Conservation (phyloP, 805 yeast species). For the Yamadazyma philogaea region DNA sequence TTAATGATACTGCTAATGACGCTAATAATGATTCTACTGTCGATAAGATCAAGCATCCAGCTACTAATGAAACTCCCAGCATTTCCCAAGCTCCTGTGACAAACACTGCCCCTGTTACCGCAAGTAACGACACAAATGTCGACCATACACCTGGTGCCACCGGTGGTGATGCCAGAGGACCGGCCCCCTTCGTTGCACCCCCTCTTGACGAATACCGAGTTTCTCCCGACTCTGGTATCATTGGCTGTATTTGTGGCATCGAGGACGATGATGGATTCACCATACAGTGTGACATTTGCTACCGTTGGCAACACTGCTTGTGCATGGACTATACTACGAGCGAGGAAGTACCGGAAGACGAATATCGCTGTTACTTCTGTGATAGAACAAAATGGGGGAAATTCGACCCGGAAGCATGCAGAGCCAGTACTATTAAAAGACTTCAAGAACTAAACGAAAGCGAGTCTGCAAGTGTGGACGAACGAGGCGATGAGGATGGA, state of each 20-base stretch:
- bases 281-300: slow-evolving; percentile 90
- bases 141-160: background rate
- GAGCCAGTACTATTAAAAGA: slow-evolving; percentile 28
- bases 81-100: no score
- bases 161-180: background rate
- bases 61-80: no score
- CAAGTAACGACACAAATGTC: no score
- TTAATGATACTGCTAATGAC: background rate
- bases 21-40: background rate
- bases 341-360: slow-evolving; percentile 75
- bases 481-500: slow-evolving; percentile 12
- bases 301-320: slow-evolving; percentile 92
- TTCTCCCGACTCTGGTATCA: slow-evolving; percentile 78
- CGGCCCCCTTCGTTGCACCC: slow-evolving; percentile 20
- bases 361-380: slow-evolving; percentile 75
- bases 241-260: slow-evolving; percentile 85
- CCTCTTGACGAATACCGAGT: slow-evolving; percentile 53
- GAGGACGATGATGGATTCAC: slow-evolving; percentile 92
- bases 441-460: slow-evolving; percentile 25
- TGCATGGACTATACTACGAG: slow-evolving; percentile 76
- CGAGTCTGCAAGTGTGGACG: slow-evolving; percentile 11
- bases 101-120: no score
- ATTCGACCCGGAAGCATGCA: slow-evolving; percentile 39
- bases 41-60: no score
- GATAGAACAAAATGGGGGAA: slow-evolving; percentile 44